These are phyloP conservation scores for Tolypocladium sp. DNA, from an alignment of 2,329 filamentous ascomycete species.

Conservation along the genomic window DNA sequence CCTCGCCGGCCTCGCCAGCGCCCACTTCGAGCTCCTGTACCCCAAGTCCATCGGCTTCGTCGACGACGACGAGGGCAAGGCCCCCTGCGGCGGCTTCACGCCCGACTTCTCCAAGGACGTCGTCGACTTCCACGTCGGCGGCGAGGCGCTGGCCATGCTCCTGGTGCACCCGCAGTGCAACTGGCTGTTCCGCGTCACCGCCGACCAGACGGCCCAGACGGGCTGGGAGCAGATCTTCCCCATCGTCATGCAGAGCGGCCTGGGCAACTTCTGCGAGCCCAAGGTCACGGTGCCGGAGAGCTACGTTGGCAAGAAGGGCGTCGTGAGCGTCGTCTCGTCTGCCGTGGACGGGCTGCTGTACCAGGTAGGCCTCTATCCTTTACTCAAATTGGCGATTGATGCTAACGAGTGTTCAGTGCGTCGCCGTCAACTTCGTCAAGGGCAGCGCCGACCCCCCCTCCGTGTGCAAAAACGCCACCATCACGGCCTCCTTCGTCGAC, in stretches of 20 bases:
- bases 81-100: slow-evolving; percentile 46
- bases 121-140: slow-evolving; percentile 48
- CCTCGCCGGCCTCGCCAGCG: slow-evolving; percentile 28
- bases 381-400: too few relatives aligned
- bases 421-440: slow-evolving; percentile 46
- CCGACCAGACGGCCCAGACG: slow-evolving; percentile 33
- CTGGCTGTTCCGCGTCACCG: slow-evolving; percentile 50
- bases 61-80: slow-evolving; percentile 31
- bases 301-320: slow-evolving; percentile 46
- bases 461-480: slow-evolving; percentile 25
- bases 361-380: too few relatives aligned
- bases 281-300: slow-evolving; percentile 35
- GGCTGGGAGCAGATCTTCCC: slow-evolving; percentile 48
- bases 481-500: slow-evolving; percentile 19
- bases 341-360: slow-evolving; percentile 48
- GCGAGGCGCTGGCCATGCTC: slow-evolving; percentile 39
- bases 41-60: slow-evolving; percentile 38
- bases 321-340: slow-evolving; percentile 41
- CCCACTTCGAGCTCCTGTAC: slow-evolving; percentile 46
- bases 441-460: slow-evolving; percentile 20
- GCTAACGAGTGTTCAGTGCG: too few relatives aligned
- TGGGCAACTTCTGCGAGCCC: slow-evolving; percentile 45
- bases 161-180: slow-evolving; percentile 42
- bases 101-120: slow-evolving; percentile 36
- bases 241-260: slow-evolving; percentile 43